phyloP scores from a whole-genome alignment of 1,284 basidiomycete genomes.

The Inonotus obliquus region DNA sequence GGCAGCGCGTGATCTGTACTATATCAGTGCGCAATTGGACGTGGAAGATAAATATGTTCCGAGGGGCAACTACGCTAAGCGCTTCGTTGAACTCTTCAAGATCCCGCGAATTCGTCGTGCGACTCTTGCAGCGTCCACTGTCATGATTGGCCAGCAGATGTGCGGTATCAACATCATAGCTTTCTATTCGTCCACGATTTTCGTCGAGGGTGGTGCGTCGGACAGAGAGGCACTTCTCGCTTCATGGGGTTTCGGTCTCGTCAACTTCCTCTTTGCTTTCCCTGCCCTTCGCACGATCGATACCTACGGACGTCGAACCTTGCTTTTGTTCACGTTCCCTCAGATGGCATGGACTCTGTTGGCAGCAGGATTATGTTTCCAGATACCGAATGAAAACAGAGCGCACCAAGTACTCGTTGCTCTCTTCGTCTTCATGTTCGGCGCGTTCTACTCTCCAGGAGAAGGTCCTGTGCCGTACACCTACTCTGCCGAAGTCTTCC shows the following conservation, averaged over 20 bases:
- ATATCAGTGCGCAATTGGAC: conserved; percentile 54
- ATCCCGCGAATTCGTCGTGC: conserved; percentile 67
- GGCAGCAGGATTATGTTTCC: conserved; percentile 54
- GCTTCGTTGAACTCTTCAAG: conserved; percentile 60
- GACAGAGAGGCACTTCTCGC: conserved; percentile 50
- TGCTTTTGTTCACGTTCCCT: conserved; percentile 56
- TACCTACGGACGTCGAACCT: conserved; percentile 53
- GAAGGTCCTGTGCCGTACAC: conserved; percentile 73
- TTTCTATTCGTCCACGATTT: conserved; percentile 69
- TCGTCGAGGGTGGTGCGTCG: conserved; percentile 50
- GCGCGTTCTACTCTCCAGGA: conserved; percentile 54
- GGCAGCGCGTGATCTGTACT: conserved; percentile 53
- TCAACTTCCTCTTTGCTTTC: conserved; percentile 62
- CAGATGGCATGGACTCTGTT: conserved; percentile 56
- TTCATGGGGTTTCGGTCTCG: conserved; percentile 68
- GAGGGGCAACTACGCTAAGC: conserved; percentile 40
- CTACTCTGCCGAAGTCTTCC: conserved; percentile 62
- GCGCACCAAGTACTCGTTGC: conserved; percentile 47
- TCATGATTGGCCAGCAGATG: conserved; percentile 66
- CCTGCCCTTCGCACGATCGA: conserved; percentile 58
- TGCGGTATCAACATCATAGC: conserved; percentile 54
- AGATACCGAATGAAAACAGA: conserved; percentile 35
- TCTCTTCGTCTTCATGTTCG: conserved; percentile 55
- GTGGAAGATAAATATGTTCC: conserved; percentile 52
- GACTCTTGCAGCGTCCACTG: conserved; percentile 60